Evolutionary conservation across 352 stramenopile genomes (phyloP).

Genomic region (Globisporangium solare): DNA sequence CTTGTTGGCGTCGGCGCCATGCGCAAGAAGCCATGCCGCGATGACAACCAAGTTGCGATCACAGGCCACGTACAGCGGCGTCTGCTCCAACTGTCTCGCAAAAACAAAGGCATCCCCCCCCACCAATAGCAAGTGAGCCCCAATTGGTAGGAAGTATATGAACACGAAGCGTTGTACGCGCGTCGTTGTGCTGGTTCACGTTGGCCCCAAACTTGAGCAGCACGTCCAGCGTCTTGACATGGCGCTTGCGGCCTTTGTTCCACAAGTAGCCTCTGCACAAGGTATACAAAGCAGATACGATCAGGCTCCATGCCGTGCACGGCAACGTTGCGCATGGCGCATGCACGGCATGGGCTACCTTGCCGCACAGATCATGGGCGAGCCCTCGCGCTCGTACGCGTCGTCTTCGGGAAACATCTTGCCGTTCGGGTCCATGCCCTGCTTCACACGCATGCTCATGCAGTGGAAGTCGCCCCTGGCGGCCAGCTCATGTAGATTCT

Average conservation of each 20-base stretch:
- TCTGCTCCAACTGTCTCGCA: slow-evolving; percentile 43
- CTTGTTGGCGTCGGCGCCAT: slow-evolving; percentile 52
- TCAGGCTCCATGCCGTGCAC: background rate
- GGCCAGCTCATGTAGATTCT: slow-evolving; percentile 46
- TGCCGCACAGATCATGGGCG: slow-evolving; percentile 52
- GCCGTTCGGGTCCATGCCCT: slow-evolving; percentile 60
- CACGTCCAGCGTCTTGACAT: slow-evolving; percentile 52
- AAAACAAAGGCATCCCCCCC: background rate
- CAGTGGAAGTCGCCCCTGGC: slow-evolving; percentile 34
- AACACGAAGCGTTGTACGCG: slow-evolving; percentile 7
- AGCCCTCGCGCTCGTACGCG: slow-evolving; percentile 43
- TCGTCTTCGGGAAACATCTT: slow-evolving; percentile 31
- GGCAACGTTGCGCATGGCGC: background rate
- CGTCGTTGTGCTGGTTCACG: slow-evolving; percentile 50
- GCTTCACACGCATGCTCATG: slow-evolving; percentile 43
- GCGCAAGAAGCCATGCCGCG: slow-evolving; percentile 42
- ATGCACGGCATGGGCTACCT: slow-evolving; percentile 19
- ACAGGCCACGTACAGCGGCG: slow-evolving; percentile 47
- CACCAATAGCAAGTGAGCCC: too few relatives aligned
- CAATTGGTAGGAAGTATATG: background rate
- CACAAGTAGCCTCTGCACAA: slow-evolving; percentile 26
- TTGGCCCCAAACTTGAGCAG: slow-evolving; percentile 46
- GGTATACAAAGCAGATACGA: background rate
- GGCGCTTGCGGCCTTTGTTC: slow-evolving; percentile 41
- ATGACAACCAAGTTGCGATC: slow-evolving; percentile 38